These are phyloP conservation scores for Hygrophoropsis aurantiaca DNA, from an alignment of 768 basidiomycete genomes.

Conservation along the genomic window DNA sequence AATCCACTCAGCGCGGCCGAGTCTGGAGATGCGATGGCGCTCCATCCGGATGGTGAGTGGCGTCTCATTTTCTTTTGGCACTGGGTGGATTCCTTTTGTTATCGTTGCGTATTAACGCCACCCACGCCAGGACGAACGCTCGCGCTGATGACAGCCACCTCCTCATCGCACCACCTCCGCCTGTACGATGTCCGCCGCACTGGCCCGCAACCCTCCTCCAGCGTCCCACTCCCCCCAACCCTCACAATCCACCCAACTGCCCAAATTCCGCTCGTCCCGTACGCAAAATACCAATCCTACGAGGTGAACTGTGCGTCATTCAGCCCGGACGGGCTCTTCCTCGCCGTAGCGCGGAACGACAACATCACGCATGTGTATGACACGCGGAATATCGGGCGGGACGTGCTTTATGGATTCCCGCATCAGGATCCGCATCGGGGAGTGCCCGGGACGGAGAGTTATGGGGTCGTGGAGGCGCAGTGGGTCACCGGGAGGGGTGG, in stretches of 20 bases:
- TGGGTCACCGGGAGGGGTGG: constrained; percentile 49
- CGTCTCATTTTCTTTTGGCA: background rate
- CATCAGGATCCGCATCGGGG: constrained; percentile 42
- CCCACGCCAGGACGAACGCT: constrained; percentile 20
- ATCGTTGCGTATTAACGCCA: too few relatives aligned
- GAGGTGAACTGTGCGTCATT: constrained; percentile 53
- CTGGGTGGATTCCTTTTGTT: too few relatives aligned
- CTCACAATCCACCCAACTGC: background rate
- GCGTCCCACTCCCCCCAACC: constrained; percentile 37
- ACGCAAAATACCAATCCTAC: constrained; percentile 23
- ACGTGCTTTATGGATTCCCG: constrained; percentile 46
- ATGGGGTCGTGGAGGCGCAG: constrained; percentile 50
- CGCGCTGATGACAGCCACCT: constrained; percentile 31
- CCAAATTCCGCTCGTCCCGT: background rate
- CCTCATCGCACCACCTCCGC: constrained; percentile 36
- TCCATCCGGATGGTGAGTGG: constrained; percentile 46
- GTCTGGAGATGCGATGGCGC: constrained; percentile 51
- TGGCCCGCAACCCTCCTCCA: constrained; percentile 23
- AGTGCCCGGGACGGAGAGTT: constrained; percentile 28
- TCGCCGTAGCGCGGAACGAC: constrained; percentile 61
- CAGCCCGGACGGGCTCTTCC: constrained; percentile 60
- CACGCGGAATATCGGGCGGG: constrained; percentile 47
- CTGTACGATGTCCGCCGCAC: constrained; percentile 52
- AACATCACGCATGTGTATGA: constrained; percentile 65
- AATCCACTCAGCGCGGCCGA: constrained; percentile 45